Conservation (phyloP, 352 stramenopile species). For the Phytopythium vexans region DNA sequence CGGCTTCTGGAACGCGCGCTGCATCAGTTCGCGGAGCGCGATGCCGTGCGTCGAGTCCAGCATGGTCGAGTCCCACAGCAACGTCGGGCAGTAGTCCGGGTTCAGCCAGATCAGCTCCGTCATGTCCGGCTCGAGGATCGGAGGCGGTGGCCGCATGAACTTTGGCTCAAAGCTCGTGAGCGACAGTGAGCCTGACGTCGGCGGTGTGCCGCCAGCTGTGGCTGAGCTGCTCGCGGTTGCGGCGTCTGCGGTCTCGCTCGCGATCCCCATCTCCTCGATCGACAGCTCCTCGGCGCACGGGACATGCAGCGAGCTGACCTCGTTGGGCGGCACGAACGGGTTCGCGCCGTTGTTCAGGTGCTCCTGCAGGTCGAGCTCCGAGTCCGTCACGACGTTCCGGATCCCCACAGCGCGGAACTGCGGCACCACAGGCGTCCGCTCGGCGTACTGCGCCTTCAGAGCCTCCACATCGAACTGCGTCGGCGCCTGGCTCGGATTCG, state of each 20-base stretch:
- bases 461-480: constrained; percentile 64
- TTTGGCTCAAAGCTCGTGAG: constrained; percentile 86
- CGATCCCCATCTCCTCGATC: constrained; percentile 67
- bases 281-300: constrained; percentile 71
- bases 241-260: constrained; percentile 21
- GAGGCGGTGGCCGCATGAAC: constrained; percentile 83
- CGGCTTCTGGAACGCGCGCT: constrained; percentile 87
- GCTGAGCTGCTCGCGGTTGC: constrained; percentile 14
- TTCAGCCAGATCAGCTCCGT: constrained; percentile 92
- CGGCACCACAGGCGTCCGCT: constrained; percentile 71
- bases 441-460: constrained; percentile 62
- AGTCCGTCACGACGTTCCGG: constrained; percentile 76
- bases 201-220: constrained; percentile 17
- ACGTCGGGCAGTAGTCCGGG: constrained; percentile 86
- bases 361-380: constrained; percentile 78
- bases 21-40: constrained; percentile 88
- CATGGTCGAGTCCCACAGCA: constrained; percentile 91
- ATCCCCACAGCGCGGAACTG: constrained; percentile 77
- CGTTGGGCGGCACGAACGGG: constrained; percentile 59
- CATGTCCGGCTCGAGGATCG: constrained; percentile 84
- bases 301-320: constrained; percentile 65
- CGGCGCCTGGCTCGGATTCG: constrained; percentile 22
- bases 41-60: constrained; percentile 83
- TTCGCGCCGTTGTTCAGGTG: constrained; percentile 80
- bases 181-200: constrained; percentile 49